A percentile compares a stretch with the other conserved stretches of the same genome.
phyloP scores from a whole-genome alignment of 2,329 filamentous ascomycete species.

The Paraconiothyrium brasiliense region DNA sequence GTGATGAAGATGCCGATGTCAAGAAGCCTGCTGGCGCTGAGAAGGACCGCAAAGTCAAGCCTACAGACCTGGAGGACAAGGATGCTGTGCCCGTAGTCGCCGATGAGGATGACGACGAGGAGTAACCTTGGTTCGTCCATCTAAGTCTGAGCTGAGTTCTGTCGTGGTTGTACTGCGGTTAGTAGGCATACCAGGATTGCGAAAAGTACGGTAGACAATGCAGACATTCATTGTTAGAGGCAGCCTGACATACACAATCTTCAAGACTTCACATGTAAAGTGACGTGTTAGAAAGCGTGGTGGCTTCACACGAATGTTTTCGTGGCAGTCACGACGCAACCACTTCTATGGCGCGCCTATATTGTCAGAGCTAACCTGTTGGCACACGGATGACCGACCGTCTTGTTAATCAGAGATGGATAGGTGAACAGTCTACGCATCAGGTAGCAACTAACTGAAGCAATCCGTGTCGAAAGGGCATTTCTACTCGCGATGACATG shows the following conservation, averaged over 20 bases:
- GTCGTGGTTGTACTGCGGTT: not conserved
- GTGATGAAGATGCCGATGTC: constrained; percentile 38
- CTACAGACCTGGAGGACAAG: constrained; percentile 31
- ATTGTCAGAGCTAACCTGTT: too few relatives aligned
- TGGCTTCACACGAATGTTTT: too few relatives aligned
- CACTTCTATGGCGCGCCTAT: too few relatives aligned
- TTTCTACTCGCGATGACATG: too few relatives aligned
- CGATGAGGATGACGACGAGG: constrained; percentile 41
- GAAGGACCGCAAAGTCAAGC: constrained; percentile 46
- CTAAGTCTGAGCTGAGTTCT: not conserved
- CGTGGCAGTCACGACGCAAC: too few relatives aligned
- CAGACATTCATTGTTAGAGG: not conserved
- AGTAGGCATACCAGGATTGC: constrained; percentile 1
- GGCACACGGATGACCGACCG: too few relatives aligned
- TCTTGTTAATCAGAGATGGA: too few relatives aligned
- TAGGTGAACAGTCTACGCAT: too few relatives aligned
- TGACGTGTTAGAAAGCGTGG: not conserved
- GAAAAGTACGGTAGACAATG: constrained; percentile 3
- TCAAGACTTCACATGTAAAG: not conserved
- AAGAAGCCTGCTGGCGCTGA: constrained; percentile 49
- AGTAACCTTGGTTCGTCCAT: not conserved
- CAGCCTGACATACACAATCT: not conserved
- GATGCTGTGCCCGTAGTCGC: constrained; percentile 45
- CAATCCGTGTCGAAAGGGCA: too few relatives aligned
- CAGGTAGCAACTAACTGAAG: too few relatives aligned